These are phyloP conservation scores for Phytophthora quininea DNA, from an alignment of 352 stramenopile genomes.

Conservation along the genomic window DNA sequence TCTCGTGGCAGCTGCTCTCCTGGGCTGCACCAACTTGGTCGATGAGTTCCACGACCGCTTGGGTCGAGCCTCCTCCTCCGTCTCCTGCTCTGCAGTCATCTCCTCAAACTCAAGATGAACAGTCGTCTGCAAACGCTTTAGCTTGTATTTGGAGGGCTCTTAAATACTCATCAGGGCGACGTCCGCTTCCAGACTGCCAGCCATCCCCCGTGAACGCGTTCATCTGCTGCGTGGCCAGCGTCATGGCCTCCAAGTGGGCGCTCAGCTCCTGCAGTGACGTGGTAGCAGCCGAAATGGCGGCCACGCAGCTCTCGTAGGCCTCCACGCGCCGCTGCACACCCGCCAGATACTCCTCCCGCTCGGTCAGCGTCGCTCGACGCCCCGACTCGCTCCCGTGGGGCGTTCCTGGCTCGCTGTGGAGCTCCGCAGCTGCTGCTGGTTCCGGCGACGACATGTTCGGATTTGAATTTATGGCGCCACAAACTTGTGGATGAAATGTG, in stretches of 20 bases:
- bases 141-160: background rate
- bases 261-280: slow-evolving; percentile 73
- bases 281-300: slow-evolving; percentile 55
- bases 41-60: slow-evolving; percentile 58
- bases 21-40: slow-evolving; percentile 33
- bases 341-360: slow-evolving; percentile 50
- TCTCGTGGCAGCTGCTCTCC: background rate
- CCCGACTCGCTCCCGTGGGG: background rate
- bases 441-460: slow-evolving; percentile 17
- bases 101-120: slow-evolving; percentile 12
- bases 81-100: slow-evolving; percentile 19
- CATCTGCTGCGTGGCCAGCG: slow-evolving; percentile 66
- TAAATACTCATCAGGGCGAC: slow-evolving; percentile 36
- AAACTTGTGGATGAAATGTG: background rate
- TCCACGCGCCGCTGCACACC: slow-evolving; percentile 58
- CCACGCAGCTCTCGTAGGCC: slow-evolving; percentile 67
- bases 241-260: slow-evolving; percentile 65
- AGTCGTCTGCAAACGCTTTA: slow-evolving; percentile 8
- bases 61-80: background rate
- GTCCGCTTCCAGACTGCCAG: slow-evolving; percentile 74
- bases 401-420: slow-evolving; percentile 16
- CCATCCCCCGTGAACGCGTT: slow-evolving; percentile 80
- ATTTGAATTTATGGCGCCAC: background rate
- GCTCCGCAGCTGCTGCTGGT: slow-evolving; percentile 16
- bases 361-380: slow-evolving; percentile 9